Percentiles rank a stretch among this genome's conserved stretches.
These are phyloP conservation scores for Trichoderma sp. DNA, from an alignment of 2,329 filamentous ascomycete genomes.

Conservation along the genomic window DNA sequence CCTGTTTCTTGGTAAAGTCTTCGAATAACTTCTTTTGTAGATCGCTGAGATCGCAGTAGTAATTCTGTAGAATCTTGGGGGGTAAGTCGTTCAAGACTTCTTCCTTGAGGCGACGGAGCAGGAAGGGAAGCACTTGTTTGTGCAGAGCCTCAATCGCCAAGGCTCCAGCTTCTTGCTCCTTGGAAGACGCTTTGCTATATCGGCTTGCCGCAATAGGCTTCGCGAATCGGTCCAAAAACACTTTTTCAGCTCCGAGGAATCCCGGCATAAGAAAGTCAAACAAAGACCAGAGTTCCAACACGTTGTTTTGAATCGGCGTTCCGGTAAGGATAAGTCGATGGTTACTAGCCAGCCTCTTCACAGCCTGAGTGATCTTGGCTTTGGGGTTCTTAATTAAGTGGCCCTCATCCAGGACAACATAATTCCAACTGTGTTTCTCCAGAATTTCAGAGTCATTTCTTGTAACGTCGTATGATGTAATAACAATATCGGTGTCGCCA, in stretches of 20 bases:
- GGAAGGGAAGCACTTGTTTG: slow-evolving; percentile 96
- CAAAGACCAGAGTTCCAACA: slow-evolving; percentile 93
- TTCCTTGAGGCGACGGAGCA: slow-evolving; percentile 93
- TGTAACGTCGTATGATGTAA: slow-evolving; percentile 98
- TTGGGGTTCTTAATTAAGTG: slow-evolving; percentile 99
- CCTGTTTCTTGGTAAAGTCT: slow-evolving; percentile 92
- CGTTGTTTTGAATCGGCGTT: slow-evolving; percentile 97
- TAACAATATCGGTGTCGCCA: slow-evolving; percentile 82
- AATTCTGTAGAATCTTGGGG: slow-evolving; percentile 98
- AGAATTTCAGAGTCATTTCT: slow-evolving; percentile 91
- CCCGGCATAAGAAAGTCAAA: slow-evolving; percentile 99
- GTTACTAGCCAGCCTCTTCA: slow-evolving; percentile 87
- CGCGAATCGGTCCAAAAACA: slow-evolving; percentile 93
- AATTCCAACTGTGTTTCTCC: slow-evolving; percentile 88
- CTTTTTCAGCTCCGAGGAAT: slow-evolving; percentile 89
- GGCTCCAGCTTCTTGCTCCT: slow-evolving; percentile 95
- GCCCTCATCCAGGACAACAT: slow-evolving; percentile 94
- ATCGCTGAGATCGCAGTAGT: slow-evolving; percentile 97
- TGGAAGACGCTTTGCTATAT: slow-evolving; percentile 95
- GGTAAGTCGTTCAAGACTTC: slow-evolving; percentile 95
- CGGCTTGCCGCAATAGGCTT: slow-evolving; percentile 94
- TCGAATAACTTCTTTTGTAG: slow-evolving; percentile 94
- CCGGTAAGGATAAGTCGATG: slow-evolving; percentile 95
- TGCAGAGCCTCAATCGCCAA: slow-evolving; percentile 97
- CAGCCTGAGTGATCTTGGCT: slow-evolving; percentile 90